These are phyloP conservation scores for Zea mays DNA, from an alignment of 176 grass and related monocot genomes.

Conservation along the genomic window Zm-B73-REFERENCE-NAM-5.0 NC_050097.1:233828501-233829000, in stretches of 20 bases:
- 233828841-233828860: too few relatives aligned
- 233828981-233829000: too few relatives aligned
- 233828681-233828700: slow-evolving; percentile 42
- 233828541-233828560: slow-evolving; percentile 33
- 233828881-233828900: too few relatives aligned
- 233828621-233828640: background rate
- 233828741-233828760: slow-evolving; percentile 83
- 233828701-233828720: background rate
- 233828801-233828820: slow-evolving; percentile 22
- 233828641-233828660: slow-evolving; percentile 1
- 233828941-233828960: too few relatives aligned
- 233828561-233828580: slow-evolving; percentile 1
- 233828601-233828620: background rate
- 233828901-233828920: too few relatives aligned
- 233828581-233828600: background rate
- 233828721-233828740: slow-evolving; percentile 44
- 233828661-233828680: slow-evolving; percentile 4
- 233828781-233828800: slow-evolving; percentile 68
- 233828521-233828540: background rate
- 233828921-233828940: too few relatives aligned
- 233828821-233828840: too few relatives aligned
- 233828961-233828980: too few relatives aligned
- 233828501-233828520: background rate
- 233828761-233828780: slow-evolving; percentile 72
- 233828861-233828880: too few relatives aligned